Evolutionary conservation across 352 stramenopile genomes (phyloP).

Genomic region (Pythium chondricola): DNA sequence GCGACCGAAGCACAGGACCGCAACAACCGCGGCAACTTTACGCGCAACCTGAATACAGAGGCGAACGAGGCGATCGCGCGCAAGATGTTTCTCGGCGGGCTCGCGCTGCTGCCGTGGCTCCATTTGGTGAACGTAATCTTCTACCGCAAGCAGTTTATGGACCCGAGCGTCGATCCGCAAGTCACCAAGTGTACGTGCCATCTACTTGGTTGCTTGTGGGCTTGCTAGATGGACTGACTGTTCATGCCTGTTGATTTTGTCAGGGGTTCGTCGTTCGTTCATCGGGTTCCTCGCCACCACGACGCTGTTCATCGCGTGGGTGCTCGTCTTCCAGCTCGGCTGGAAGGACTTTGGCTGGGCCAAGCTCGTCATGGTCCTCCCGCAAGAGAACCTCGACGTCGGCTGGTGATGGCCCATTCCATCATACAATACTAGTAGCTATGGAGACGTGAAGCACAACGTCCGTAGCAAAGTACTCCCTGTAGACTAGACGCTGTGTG

Average conservation of each 20-base stretch:
- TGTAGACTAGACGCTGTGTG: no score
- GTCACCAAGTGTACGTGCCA: constrained; percentile 68
- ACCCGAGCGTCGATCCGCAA: constrained; percentile 50
- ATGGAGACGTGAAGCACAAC: no score
- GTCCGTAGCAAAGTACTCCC: no score
- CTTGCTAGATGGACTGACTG: neutral
- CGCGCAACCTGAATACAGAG: constrained; percentile 80
- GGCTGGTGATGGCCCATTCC: constrained; percentile 74
- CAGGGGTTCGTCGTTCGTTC: constrained; percentile 73
- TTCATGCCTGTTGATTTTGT: constrained; percentile 4
- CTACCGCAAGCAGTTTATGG: constrained; percentile 77
- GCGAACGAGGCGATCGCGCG: constrained; percentile 56
- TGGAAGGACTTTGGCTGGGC: constrained; percentile 83
- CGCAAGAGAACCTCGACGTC: constrained; percentile 48
- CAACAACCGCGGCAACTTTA: constrained; percentile 87
- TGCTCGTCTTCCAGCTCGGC: constrained; percentile 75
- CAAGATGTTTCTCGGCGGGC: constrained; percentile 83
- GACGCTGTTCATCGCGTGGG: constrained; percentile 68
- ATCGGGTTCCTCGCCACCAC: constrained; percentile 68
- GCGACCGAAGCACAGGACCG: constrained; percentile 10
- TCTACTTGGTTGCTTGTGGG: neutral
- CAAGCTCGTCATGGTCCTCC: constrained; percentile 73
- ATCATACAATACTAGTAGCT: no score
- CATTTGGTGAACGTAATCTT: constrained; percentile 79
- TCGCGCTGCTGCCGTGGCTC: constrained; percentile 73